Evolutionary conservation across 2,329 filamentous ascomycete species (phyloP).

Genomic region (Thielaviopsis euricoi): DNA sequence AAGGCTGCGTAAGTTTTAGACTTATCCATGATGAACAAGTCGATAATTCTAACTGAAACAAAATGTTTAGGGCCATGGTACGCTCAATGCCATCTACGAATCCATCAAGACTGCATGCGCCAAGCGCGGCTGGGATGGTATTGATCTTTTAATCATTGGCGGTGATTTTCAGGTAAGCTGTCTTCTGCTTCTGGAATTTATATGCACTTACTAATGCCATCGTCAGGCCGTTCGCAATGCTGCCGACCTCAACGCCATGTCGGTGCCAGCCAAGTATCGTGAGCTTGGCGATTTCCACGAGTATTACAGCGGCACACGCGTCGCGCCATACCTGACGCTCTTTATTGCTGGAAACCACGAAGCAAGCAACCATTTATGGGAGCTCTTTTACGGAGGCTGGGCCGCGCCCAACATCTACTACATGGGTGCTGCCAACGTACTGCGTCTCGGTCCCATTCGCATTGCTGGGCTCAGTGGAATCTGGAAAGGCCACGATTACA

Average conservation of each 20-base stretch:
- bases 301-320: conserved; percentile 69
- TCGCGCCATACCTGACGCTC: conserved; percentile 74
- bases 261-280: conserved; percentile 77
- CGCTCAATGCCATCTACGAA: conserved; percentile 78
- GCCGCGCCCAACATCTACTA: conserved; percentile 96
- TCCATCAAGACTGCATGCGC: conserved; percentile 54
- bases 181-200: background rate
- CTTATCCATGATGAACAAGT: background rate
- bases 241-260: conserved; percentile 73
- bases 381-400: conserved; percentile 94
- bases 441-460: conserved; percentile 67
- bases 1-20: conserved; percentile 9
- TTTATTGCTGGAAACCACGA: conserved; percentile 95
- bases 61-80: conserved; percentile 63
- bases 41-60: conserved; percentile 12
- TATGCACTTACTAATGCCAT: conserved; percentile 10
- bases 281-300: conserved; percentile 81
- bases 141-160: conserved; percentile 79
- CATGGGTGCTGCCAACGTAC: conserved; percentile 77
- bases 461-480: conserved; percentile 88
- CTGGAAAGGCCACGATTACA: conserved; percentile 83
- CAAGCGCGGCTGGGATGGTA: conserved; percentile 57
- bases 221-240: conserved; percentile 69
- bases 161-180: conserved; percentile 72
- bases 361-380: conserved; percentile 75